Base-by-base conservation (phyloP, 805 yeast species). In the Yamadazyma nakazawae region DNA sequence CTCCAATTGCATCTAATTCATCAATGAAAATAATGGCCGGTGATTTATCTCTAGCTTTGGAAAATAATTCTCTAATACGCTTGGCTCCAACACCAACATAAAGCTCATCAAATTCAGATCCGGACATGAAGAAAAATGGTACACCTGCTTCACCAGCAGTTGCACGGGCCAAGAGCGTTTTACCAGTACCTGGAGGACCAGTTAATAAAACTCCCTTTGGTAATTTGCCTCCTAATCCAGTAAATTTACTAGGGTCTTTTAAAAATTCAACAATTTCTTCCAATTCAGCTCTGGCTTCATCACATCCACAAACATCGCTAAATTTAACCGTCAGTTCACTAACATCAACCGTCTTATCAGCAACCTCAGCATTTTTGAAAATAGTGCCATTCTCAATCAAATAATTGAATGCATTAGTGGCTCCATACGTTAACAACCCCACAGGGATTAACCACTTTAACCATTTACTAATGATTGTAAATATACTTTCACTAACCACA, bases 131-230 rank as follows among this genome's bases (percentile, higher is more conserved):
- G 69, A 91, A 92, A 63, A 94, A 94, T 37, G 98, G 99, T 19
- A 94, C 98, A 46, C 96, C 98, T 6, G 99, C 98, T 68, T 92
- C 98, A 53, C 98, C 98, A 7, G 99, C 99, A 26, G 97, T 95
- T 25, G 99, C 98, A 58, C 98, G 82, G 0, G 98, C 98, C 53
- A 94, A 78, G 55, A 92, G 74, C 1, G 99, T 94, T 66, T 94
- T 92, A 80, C 99, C 99, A 5, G 99, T 92, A 69, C 99, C 99
- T 36, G 99, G 99, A 34, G 99, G 99, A 39, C 99, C 99, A 11
- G 98, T 94, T 54, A 92, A 75, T 49, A 94, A 72, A 6, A 94
- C 96, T 75, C 99, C 99, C 65, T 92, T 94, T 48, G 99, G 98
- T 58, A 94, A 76, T 66, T 91, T 91, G 43, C 99, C 99, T 55